These are phyloP conservation scores for Lolium multiflorum DNA, from an alignment of 176 grass and related monocot species.

Conservation along the genomic window DNA sequence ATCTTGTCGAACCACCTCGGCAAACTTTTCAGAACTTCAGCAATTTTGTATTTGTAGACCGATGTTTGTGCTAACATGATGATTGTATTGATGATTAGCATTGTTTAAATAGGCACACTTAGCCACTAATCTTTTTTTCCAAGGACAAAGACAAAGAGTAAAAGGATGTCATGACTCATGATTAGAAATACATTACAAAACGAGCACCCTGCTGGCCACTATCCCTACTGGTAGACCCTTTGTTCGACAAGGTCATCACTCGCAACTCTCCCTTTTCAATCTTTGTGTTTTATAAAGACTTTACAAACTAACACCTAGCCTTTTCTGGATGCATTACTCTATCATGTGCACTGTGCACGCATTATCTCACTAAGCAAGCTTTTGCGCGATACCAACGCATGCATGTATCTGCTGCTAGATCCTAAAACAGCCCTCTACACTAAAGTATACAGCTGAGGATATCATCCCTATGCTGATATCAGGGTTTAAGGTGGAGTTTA, in stretches of 20 bases:
- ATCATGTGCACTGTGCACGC: conserved; percentile 1
- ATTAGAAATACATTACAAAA: conserved; percentile 6
- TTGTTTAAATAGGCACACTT: too few species aligned
- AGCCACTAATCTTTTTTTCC: too few species aligned
- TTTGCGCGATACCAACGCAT: background rate
- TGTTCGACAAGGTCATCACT: conserved; percentile 28
- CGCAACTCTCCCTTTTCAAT: background rate
- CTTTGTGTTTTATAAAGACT: conserved; percentile 17
- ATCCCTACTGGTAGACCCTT: conserved; percentile 29
- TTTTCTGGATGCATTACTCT: background rate
- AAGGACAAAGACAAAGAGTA: too few species aligned
- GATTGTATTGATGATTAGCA: too few species aligned
- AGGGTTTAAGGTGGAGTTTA: background rate
- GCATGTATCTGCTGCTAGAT: background rate
- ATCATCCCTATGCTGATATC: background rate
- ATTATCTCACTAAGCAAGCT: background rate
- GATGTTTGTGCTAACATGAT: background rate
- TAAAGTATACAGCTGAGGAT: background rate
- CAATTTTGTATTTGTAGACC: background rate
- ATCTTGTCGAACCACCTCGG: background rate
- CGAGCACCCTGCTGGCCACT: conserved; percentile 32
- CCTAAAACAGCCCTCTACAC: background rate
- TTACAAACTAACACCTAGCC: background rate
- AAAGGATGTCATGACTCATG: too few species aligned
- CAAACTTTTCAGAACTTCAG: background rate